These are phyloP conservation scores for Pseudocercospora pini-densiflorae DNA, from an alignment of 2,329 filamentous ascomycete genomes.

Conservation along the genomic window DNA sequence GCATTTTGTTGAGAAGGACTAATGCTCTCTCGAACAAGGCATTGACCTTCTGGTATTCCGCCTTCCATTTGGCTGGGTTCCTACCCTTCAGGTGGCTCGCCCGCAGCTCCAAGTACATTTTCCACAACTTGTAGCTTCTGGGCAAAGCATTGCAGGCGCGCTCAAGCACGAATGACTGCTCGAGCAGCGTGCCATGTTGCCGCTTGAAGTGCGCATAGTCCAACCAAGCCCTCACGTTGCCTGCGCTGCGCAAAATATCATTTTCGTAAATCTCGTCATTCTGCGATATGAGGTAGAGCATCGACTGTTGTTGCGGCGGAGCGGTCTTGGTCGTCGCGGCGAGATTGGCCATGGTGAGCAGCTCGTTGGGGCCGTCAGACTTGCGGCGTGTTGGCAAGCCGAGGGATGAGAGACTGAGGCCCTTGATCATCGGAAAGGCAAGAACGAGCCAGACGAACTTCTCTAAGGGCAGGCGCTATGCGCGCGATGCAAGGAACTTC, in stretches of 20 bases:
- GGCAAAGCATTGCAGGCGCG: constrained; percentile 88
- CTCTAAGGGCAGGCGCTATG: not conserved
- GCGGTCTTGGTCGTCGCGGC: constrained; percentile 20
- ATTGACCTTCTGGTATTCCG: constrained; percentile 93
- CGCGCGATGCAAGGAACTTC: constrained; percentile 3
- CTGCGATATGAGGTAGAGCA: constrained; percentile 64
- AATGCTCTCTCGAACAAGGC: constrained; percentile 90
- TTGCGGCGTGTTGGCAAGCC: constrained; percentile 28
- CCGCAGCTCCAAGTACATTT: constrained; percentile 89
- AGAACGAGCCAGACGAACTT: constrained; percentile 1
- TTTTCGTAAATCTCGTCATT: constrained; percentile 97
- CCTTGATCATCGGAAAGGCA: constrained; percentile 15
- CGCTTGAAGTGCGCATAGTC: constrained; percentile 91
- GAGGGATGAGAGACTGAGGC: constrained; percentile 15
- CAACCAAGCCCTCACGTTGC: constrained; percentile 91
- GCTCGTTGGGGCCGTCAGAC: constrained; percentile 19
- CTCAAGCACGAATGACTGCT: constrained; percentile 88
- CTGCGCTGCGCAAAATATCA: constrained; percentile 84
- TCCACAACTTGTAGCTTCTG: constrained; percentile 98
- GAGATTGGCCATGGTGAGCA: constrained; percentile 14
- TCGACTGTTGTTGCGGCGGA: constrained; percentile 30
- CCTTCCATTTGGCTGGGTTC: constrained; percentile 77
- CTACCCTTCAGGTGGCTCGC: constrained; percentile 68
- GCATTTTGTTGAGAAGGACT: constrained; percentile 98
- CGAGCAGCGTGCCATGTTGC: constrained; percentile 80